Base-by-base conservation (phyloP, 23 red algal species). In the Gracilaria domingensis region DNA sequence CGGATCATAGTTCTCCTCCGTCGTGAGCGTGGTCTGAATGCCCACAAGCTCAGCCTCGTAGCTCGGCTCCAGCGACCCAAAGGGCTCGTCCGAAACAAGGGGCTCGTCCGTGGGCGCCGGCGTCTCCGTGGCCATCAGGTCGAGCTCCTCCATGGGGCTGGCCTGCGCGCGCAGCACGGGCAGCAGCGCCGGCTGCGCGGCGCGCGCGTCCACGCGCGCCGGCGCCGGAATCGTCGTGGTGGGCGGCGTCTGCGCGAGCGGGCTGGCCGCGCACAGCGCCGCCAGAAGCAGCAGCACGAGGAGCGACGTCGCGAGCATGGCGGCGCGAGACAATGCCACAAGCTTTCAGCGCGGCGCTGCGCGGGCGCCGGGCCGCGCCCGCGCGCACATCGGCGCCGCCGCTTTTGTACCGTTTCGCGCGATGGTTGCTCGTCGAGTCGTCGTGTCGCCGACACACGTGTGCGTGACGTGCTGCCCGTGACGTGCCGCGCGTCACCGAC, bases 201-300 rank as follows among this genome's bases (percentile, higher is more conserved):
- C 42, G 42, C 42, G 42, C 26, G 60, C n/a, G 4, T 29, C 60
- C 2, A 32, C 25, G 60, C 26, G 55, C 55, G 55, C 2, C 55
- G 55, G 55, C 55, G 55, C 2, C 60, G 60, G 25, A 1, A 65
- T 5, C 23, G 60, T 28, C 2, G 60, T 65, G 35, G 69, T 75
- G 69, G 69, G 69, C 37, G 69, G 69, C 35, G 37, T 30, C 69
- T 40, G 69, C 23, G 37, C 36, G 69, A 75, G 69, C 69, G 69
- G 69, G 18, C 13, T 75, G 35, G 23, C 21, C 23, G 24, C 20
- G 55, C 55, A 24, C 55, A 59, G 55, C 55, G 14, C 7, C 20
- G 14, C 7, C n/a, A 16, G n/a, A 2, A 59, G 55, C 55, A 24
- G n/a, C 55, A 59, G 55, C 55, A 24, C 7, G 2, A 24, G n/a